Conservation (phyloP, 176 grass and related monocot genomes). For the Rhynchospora tenuis region DNA sequence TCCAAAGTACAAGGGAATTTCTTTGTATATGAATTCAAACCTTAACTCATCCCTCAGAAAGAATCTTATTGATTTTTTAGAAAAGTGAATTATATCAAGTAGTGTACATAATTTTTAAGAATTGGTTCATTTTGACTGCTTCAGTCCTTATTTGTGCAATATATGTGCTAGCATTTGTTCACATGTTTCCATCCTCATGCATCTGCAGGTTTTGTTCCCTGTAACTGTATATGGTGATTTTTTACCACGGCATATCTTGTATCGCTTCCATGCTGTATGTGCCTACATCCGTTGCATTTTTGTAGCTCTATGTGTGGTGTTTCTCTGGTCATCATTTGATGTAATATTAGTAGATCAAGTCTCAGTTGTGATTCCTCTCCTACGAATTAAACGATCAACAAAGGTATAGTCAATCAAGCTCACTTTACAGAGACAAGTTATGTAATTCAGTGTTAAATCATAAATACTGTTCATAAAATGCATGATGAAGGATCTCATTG, state of each 20-base stretch:
- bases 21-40: background rate
- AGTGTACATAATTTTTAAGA: background rate
- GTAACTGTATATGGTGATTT: conserved; percentile 94
- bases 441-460: background rate
- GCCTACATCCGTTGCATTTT: conserved; percentile 93
- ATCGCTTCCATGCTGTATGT: conserved; percentile 76
- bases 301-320: conserved; percentile 71
- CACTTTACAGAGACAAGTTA: background rate
- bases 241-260: conserved; percentile 79
- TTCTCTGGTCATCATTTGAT: conserved; percentile 76
- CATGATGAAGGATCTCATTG: background rate
- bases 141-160: background rate
- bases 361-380: conserved; percentile 83
- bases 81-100: background rate
- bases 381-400: conserved; percentile 49
- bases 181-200: background rate
- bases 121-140: background rate
- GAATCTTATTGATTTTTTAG: background rate
- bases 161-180: background rate
- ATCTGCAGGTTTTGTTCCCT: conserved; percentile 52
- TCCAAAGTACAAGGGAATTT: background rate
- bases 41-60: background rate
- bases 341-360: conserved; percentile 78
- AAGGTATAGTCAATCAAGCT: conserved; percentile 45
- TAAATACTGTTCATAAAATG: background rate